These are phyloP conservation scores for Mortierella sp. DNA, from an alignment of 371 early-diverging fungal species.

Conservation along the genomic window DNA sequence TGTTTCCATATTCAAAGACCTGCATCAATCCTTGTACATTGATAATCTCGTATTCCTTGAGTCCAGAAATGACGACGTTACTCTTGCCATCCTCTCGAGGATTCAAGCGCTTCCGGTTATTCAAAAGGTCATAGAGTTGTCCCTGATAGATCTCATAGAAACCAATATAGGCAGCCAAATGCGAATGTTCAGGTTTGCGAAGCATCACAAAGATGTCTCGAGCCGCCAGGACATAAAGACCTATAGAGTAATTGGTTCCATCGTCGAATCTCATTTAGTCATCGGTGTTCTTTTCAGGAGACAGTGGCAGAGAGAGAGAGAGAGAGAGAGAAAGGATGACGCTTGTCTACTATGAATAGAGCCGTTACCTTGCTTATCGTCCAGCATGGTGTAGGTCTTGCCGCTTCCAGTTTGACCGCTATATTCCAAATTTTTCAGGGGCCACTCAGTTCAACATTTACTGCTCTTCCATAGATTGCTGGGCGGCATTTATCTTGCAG, in stretches of 20 bases:
- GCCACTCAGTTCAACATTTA: too few relatives aligned
- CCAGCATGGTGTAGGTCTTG: slow-evolving; percentile 98
- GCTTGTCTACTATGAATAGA: too few relatives aligned
- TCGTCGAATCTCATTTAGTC: neutral
- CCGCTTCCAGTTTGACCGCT: slow-evolving; percentile 97
- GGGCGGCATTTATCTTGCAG: neutral
- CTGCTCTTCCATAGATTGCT: neutral
- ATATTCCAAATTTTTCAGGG: neutral
- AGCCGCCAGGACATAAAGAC: slow-evolving; percentile 90
- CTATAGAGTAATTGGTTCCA: slow-evolving; percentile 38
- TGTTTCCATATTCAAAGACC: slow-evolving; percentile 89
- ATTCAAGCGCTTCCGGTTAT: slow-evolving; percentile 76
- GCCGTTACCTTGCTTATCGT: slow-evolving; percentile 66
- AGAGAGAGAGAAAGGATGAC: neutral
- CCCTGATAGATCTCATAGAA: slow-evolving; percentile 97
- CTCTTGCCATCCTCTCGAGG: slow-evolving; percentile 94
- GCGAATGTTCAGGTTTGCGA: slow-evolving; percentile 66
- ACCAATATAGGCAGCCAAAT: slow-evolving; percentile 82
- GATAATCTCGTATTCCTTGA: slow-evolving; percentile 79
- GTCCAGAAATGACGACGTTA: slow-evolving; percentile 86
- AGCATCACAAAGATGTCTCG: slow-evolving; percentile 84
- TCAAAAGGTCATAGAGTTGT: slow-evolving; percentile 91
- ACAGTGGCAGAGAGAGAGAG: neutral
- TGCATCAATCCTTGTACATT: slow-evolving; percentile 78
- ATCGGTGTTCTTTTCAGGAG: too few relatives aligned